Evolutionary conservation across 2,329 filamentous ascomycete species (phyloP).

Genomic region (Clonostachys rhizophaga): DNA sequence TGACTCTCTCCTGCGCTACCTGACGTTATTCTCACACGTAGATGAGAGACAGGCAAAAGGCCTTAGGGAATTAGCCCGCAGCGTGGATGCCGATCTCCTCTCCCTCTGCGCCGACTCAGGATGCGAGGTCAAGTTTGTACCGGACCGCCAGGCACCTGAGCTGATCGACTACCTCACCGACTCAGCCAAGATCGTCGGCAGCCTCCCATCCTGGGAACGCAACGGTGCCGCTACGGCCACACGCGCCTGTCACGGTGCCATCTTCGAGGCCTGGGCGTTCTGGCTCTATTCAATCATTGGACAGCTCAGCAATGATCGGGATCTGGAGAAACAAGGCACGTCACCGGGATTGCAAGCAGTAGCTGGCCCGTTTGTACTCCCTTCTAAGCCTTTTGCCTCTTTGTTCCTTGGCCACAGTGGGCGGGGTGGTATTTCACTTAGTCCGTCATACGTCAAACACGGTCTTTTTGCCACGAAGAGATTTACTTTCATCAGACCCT

Average conservation of each 20-base stretch:
- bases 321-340: constrained; percentile 16
- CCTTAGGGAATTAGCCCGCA: constrained; percentile 18
- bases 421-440: constrained; percentile 22
- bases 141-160: constrained; percentile 17
- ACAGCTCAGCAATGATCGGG: constrained; percentile 25
- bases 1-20: constrained; percentile 25
- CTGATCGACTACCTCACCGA: constrained; percentile 26
- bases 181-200: constrained; percentile 15
- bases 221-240: constrained; percentile 18
- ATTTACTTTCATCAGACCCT: constrained; percentile 22
- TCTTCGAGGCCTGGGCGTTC: constrained; percentile 33
- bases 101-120: constrained; percentile 23
- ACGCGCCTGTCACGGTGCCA: constrained; percentile 22
- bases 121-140: constrained; percentile 23
- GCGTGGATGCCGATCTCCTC: constrained; percentile 26
- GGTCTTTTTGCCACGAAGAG: constrained; percentile 24
- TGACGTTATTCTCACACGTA: constrained; percentile 24
- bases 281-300: constrained; percentile 34
- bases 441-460: constrained; percentile 26
- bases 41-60: constrained; percentile 13
- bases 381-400: constrained; percentile 28
- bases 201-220: constrained; percentile 18
- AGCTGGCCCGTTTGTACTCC: constrained; percentile 27
- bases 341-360: constrained; percentile 17
- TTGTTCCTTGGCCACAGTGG: constrained; percentile 29